Evolutionary conservation across 2,329 filamentous ascomycete genomes (phyloP).

Genomic region (Amphichorda felina): DNA sequence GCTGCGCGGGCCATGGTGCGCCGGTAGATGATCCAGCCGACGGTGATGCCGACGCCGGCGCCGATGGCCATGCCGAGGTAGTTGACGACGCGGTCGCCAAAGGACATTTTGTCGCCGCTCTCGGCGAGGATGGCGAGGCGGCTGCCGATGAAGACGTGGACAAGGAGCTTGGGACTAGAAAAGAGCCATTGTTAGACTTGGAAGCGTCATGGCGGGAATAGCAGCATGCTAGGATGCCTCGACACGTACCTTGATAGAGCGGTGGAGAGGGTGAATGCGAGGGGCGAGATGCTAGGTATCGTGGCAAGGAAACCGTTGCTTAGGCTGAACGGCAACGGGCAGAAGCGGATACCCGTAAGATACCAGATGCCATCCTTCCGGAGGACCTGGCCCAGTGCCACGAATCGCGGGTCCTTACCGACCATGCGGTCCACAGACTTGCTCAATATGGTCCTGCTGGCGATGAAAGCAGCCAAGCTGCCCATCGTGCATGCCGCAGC

Average conservation of each 20-base stretch:
- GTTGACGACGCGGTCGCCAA: conserved; percentile 67
- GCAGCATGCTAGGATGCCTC: not conserved
- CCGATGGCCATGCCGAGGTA: conserved; percentile 71
- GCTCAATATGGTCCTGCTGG: conserved; percentile 68
- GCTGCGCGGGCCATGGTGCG: conserved; percentile 52
- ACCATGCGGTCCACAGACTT: conserved; percentile 71
- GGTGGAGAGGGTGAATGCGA: conserved; percentile 70
- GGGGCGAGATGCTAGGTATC: conserved; percentile 73
- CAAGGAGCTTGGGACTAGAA: conserved; percentile 66
- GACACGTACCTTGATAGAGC: conserved; percentile 50
- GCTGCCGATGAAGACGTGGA: conserved; percentile 86
- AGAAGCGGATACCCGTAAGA: conserved; percentile 83
- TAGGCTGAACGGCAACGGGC: conserved; percentile 83
- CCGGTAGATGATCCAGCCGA: conserved; percentile 78
- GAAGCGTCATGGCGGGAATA: not conserved
- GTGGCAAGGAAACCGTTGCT: conserved; percentile 92
- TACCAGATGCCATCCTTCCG: conserved; percentile 84
- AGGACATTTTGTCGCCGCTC: conserved; percentile 70
- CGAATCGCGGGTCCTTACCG: conserved; percentile 73
- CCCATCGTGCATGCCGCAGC: conserved; percentile 69
- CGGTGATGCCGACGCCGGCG: conserved; percentile 56
- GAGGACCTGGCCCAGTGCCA: conserved; percentile 76
- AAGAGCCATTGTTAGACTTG: no score
- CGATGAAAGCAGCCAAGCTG: conserved; percentile 67
- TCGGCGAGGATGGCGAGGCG: conserved; percentile 76